These are phyloP conservation scores for Royoungia palumana DNA, from an alignment of 768 basidiomycete species.

Conservation along the genomic window DNA sequence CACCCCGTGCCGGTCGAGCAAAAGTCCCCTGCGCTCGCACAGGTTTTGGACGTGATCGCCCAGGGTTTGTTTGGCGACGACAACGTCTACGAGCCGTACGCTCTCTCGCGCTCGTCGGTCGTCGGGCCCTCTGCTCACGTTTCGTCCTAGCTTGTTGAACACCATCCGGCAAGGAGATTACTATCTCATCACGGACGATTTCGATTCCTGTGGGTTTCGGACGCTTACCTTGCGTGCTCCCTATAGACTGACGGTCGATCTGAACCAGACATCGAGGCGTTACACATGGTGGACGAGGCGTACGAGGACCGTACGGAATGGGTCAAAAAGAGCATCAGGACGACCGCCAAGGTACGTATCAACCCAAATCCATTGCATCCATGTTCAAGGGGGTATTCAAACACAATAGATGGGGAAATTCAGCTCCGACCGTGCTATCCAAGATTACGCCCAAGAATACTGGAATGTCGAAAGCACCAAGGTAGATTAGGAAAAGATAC, in stretches of 20 bases:
- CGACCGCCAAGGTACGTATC: constrained; percentile 62
- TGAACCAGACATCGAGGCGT: constrained; percentile 68
- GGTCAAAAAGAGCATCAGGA: constrained; percentile 87
- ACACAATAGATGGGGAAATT: constrained; percentile 86
- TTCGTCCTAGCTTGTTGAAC: constrained; percentile 54
- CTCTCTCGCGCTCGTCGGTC: constrained; percentile 1
- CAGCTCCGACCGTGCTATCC: constrained; percentile 90
- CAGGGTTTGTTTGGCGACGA: constrained; percentile 79
- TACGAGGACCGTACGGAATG: constrained; percentile 83
- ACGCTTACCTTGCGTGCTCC: background rate
- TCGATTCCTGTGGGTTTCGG: constrained; percentile 72
- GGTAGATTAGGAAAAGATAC: constrained; percentile 20
- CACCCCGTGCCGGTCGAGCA: constrained; percentile 76
- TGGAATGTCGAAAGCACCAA: constrained; percentile 66
- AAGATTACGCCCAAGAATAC: constrained; percentile 87
- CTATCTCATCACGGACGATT: constrained; percentile 88
- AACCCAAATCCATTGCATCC: constrained; percentile 48
- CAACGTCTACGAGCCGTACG: constrained; percentile 81
- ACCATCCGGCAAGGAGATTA: constrained; percentile 75
- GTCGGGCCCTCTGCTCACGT: constrained; percentile 18
- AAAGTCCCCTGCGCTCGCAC: constrained; percentile 78
- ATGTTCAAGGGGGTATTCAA: constrained; percentile 53
- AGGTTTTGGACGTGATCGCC: constrained; percentile 74
- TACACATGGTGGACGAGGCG: constrained; percentile 84
- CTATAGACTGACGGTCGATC: background rate